Base-by-base conservation (phyloP, 2,329 filamentous ascomycete species). In the Exophiala lecanii-corni region DNA sequence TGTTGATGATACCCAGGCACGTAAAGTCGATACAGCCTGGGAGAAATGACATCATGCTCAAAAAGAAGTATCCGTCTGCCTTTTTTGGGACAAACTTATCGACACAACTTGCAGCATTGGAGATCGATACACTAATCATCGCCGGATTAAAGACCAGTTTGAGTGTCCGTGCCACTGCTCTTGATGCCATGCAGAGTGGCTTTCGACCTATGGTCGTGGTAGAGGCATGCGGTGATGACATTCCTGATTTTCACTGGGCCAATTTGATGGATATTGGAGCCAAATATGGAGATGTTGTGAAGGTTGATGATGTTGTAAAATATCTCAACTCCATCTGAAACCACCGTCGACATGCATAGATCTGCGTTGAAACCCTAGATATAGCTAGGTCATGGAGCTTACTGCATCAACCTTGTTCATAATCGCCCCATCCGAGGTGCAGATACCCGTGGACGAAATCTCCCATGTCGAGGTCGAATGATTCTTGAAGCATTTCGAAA, bases 181-280 rank as follows among this genome's bases (percentile, higher is more conserved):
- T 36, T 12, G 33, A 36, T 19, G 33, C 33, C 13, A 36, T 36
- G 13, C 33, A 36, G 33, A 19, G n/a, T 12, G 33, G 33, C 3
- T 36, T 36, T 9, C 17, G 33, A 36, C 33, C 33, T 6, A 17
- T 36, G 5, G 16, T 36, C 5, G 17, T 36, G 5, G 17, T 12
- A 3, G 33, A 36, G 7, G 33, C 33, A 4, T 36, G 33, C 12
- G 33, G 33, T 17, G 33, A 36, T 17, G n/a, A 17, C 6, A 17
- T 17, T 36, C 13, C 4, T 2, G 33, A 17, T 17, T 5, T 36
- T 13, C 33, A 36, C 16, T 17, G 33, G 13, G 13, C 33, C 6
- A 36, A 36, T 9, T 12, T 36, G 33, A 17, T 36, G 13, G 33
- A 36, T 9, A 20, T 36, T 36, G 13, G 17, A 36, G 33, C 33